phyloP scores from a whole-genome alignment of 1,139 yeast genomes.

The Hemisphaericaspora xylofermentans region DNA sequence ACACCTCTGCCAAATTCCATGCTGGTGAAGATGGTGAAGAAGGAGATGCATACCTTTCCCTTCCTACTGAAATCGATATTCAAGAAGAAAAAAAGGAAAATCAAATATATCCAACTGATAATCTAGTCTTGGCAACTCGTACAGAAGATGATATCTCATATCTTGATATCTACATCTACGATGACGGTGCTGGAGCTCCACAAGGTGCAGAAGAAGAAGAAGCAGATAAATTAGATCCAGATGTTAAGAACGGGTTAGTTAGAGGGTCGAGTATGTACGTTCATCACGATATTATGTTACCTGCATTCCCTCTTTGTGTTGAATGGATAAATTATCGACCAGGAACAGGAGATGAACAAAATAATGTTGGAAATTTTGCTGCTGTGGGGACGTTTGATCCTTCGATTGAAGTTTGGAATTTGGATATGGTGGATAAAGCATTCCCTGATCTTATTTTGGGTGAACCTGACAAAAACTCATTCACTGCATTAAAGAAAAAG shows the following conservation, averaged over 20 bases:
- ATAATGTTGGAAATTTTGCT: constrained; percentile 84
- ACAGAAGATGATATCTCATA: constrained; percentile 95
- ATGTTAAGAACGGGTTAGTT: constrained; percentile 65
- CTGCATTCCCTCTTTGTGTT: constrained; percentile 94
- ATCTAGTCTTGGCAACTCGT: constrained; percentile 84
- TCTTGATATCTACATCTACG: constrained; percentile 90
- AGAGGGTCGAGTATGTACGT: constrained; percentile 80
- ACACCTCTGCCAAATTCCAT: constrained; percentile 47
- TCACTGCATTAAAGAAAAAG: constrained; percentile 43
- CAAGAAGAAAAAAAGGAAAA: constrained; percentile 77
- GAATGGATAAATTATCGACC: constrained; percentile 90
- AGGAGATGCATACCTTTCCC: constrained; percentile 76
- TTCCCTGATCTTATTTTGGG: constrained; percentile 94
- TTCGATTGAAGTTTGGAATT: constrained; percentile 94
- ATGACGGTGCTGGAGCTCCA: constrained; percentile 88
- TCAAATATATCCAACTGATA: constrained; percentile 88
- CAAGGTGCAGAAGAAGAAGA: constrained; percentile 62
- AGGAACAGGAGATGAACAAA: constrained; percentile 36
- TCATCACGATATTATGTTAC: constrained; percentile 95
- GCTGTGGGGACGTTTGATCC: constrained; percentile 98
- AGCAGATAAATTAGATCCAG: constrained; percentile 60
- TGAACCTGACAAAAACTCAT: constrained; percentile 57
- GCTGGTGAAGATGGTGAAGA: constrained; percentile 65
- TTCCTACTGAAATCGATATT: constrained; percentile 65
- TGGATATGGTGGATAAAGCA: constrained; percentile 88